phyloP scores from a whole-genome alignment of 2,329 filamentous ascomycete species.

The Pyrenochaeta sp. region DNA sequence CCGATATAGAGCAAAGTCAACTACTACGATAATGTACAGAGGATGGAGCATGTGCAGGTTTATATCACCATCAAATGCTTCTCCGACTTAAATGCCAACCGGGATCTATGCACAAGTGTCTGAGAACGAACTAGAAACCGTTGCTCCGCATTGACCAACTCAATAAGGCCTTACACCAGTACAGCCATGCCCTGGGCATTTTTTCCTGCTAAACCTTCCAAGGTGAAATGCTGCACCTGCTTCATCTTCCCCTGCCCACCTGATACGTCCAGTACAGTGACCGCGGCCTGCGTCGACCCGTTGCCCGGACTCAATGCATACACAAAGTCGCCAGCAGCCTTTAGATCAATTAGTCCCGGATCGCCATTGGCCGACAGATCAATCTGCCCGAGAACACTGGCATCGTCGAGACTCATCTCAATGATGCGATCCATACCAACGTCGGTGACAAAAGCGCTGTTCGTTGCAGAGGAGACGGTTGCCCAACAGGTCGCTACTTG shows the following conservation, averaged over 20 bases:
- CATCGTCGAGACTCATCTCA: constrained; percentile 63
- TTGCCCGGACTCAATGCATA: constrained; percentile 67
- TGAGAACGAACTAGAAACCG: no score
- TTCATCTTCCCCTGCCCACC: constrained; percentile 31
- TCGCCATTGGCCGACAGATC: constrained; percentile 55
- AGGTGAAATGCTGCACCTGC: constrained; percentile 50
- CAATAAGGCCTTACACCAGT: constrained; percentile 16
- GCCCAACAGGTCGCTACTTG: constrained; percentile 69
- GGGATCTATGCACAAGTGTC: no score
- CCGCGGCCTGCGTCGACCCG: constrained; percentile 47
- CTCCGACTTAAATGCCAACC: no score
- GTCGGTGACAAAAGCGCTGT: constrained; percentile 67
- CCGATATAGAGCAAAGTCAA: no score
- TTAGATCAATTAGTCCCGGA: constrained; percentile 65
- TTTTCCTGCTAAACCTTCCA: constrained; percentile 32
- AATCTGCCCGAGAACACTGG: constrained; percentile 55
- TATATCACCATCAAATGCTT: no score
- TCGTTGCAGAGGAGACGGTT: constrained; percentile 58
- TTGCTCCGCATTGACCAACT: no score
- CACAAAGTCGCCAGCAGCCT: constrained; percentile 61
- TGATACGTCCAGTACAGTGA: constrained; percentile 53
- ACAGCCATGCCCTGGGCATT: constrained; percentile 51
- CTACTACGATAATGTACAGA: no score
- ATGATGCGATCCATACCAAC: constrained; percentile 62
- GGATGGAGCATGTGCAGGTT: no score